A percentile compares a stretch with the other conserved stretches of the same genome.
These are phyloP conservation scores for Zymoseptoria tritici DNA, from an alignment of 2,329 filamentous ascomycete genomes.

Conservation along the genomic window DNA sequence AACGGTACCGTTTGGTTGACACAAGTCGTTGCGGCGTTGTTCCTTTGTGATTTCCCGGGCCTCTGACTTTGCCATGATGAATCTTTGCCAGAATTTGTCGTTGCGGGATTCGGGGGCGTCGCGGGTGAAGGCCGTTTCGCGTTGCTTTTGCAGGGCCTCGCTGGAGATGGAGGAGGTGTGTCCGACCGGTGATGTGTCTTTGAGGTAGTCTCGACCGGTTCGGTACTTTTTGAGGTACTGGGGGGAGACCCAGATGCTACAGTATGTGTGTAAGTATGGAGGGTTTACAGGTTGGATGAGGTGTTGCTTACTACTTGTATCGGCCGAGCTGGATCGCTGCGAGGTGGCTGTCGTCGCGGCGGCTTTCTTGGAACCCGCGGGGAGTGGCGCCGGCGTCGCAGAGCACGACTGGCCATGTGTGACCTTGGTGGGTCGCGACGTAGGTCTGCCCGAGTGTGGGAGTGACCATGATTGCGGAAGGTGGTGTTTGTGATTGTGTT, in stretches of 20 bases:
- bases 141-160: conserved; percentile 4
- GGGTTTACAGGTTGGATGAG: background rate
- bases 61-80: conserved; percentile 4
- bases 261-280: background rate
- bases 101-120: conserved; percentile 5
- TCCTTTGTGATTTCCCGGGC: background rate
- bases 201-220: conserved; percentile 11
- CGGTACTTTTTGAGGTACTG: conserved; percentile 5
- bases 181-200: background rate
- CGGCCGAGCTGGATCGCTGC: conserved; percentile 18
- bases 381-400: conserved; percentile 11
- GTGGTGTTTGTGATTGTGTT: background rate
- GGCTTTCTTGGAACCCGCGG: conserved; percentile 5
- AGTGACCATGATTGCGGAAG: background rate
- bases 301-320: conserved; percentile 15
- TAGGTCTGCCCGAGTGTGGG: conserved; percentile 10
- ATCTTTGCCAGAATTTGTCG: conserved; percentile 9
- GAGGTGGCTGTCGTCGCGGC: conserved; percentile 2
- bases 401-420: conserved; percentile 19
- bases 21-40: background rate
- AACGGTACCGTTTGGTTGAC: background rate
- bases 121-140: conserved; percentile 5
- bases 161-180: conserved; percentile 2
- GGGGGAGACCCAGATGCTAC: conserved; percentile 16
- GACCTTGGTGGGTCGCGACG: conserved; percentile 6